Evolutionary conservation across 768 basidiomycete species (phyloP), one percentile per base, ranked within the genome.

Genomic region (Candolleomyces aberdarensis): DNA sequence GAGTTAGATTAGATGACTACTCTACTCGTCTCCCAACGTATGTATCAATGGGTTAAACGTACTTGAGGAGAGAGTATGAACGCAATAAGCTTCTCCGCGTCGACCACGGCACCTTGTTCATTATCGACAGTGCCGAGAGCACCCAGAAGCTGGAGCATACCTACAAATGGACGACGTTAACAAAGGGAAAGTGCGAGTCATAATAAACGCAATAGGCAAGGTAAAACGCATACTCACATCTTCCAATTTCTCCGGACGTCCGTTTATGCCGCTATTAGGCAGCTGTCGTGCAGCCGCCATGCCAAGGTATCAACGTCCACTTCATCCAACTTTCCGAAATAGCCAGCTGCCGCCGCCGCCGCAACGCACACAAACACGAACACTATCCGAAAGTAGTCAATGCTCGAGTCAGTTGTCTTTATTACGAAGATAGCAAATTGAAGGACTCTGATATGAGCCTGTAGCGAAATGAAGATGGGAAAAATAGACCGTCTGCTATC

Each of bases 111-210:
- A 95, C 71, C 67, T 88, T 92, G 47, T 86, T 83, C 44, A 99
- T 73, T 59, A 98, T 96, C 26, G 94, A 85, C 56, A 98, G 73
- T 0, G 92, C 79, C 1, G 97, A 96, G 5, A 98, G 82, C 4
- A 95, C 93, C 95, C 95, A 99, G 76, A 94, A 94, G 67, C 92
- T 94, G 74, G 98, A 99, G 76, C 97, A 99, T n/a, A 98, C 93
- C 94, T 96, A 56, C 14, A 39, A 32, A 5, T 11, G 58, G 36
- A 3, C 39, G 47, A 36, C 3, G 40, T 13, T 22, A 55, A 51
- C 58, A 62, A 29, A 62, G 36, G 36, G 36, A 36, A 36, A 3
- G 36, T 36, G 36, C 36, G 36, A 36, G 36, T 36, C 36, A 36
- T 5, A 8, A 11, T 46, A 7, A 36, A 5, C 41, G 10, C 17